These are phyloP conservation scores for Aspergillus glaucus DNA, from an alignment of 2,329 filamentous ascomycete species.

Conservation along the genomic window DNA sequence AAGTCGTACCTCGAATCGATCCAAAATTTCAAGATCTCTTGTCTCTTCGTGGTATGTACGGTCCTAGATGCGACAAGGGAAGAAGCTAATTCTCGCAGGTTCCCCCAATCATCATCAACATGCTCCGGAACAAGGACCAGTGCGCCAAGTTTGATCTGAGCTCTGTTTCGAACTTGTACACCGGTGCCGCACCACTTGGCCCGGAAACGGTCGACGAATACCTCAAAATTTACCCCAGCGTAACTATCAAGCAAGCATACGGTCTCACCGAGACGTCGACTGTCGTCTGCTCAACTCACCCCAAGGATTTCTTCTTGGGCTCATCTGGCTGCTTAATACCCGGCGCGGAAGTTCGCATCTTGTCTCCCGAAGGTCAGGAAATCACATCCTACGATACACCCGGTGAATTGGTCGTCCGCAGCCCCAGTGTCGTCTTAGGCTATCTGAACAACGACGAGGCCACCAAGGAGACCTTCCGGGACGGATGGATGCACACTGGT, in stretches of 20 bases:
- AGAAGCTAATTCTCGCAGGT: conserved; percentile 42
- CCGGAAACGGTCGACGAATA: conserved; percentile 64
- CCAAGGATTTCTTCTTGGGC: conserved; percentile 61
- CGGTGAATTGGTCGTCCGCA: conserved; percentile 74
- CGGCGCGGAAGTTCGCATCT: conserved; percentile 57
- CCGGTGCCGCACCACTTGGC: conserved; percentile 72
- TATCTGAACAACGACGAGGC: conserved; percentile 84
- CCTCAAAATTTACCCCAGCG: conserved; percentile 55
- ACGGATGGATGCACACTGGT: conserved; percentile 77
- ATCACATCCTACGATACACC: conserved; percentile 65
- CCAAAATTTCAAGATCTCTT: conserved; percentile 61
- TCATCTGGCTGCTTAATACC: conserved; percentile 67
- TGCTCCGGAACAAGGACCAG: conserved; percentile 59
- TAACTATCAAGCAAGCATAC: conserved; percentile 66
- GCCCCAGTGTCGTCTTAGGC: conserved; percentile 69
- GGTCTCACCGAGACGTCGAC: conserved; percentile 74
- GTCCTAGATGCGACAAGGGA: neutral
- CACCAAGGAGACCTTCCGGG: conserved; percentile 71
- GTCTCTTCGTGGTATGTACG: conserved; percentile 56
- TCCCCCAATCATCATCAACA: conserved; percentile 72
- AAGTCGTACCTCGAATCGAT: conserved; percentile 58
- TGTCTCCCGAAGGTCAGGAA: conserved; percentile 63
- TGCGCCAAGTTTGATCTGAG: conserved; percentile 65
- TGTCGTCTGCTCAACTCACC: conserved; percentile 54
- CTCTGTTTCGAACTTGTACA: conserved; percentile 60